Evolutionary conservation across 2,329 filamentous ascomycete genomes (phyloP).

Genomic region (Rasamsonia emersonii): DNA sequence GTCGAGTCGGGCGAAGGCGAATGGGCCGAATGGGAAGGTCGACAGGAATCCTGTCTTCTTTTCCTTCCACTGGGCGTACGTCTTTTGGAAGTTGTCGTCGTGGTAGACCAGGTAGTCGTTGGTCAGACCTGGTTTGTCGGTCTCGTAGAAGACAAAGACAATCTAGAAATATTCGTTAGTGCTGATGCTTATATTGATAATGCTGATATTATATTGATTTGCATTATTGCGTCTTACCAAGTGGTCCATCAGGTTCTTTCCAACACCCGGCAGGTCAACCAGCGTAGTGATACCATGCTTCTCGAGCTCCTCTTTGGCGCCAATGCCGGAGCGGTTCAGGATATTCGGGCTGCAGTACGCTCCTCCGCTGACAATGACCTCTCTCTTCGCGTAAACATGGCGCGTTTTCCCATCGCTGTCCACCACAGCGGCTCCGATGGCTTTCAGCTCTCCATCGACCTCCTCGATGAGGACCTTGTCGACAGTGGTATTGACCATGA

Average conservation of each 20-base stretch:
- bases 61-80: conserved; percentile 47
- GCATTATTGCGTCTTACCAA: conserved; percentile 23
- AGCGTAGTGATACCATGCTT: conserved; percentile 32
- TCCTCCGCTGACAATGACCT: conserved; percentile 43
- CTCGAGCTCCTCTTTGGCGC: conserved; percentile 35
- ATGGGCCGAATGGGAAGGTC: conserved; percentile 55
- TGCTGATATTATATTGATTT: not conserved
- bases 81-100: conserved; percentile 41
- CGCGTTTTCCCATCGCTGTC: conserved; percentile 24
- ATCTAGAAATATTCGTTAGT: conserved; percentile 35
- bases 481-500: conserved; percentile 42
- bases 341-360: conserved; percentile 48
- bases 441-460: conserved; percentile 28
- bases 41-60: conserved; percentile 52
- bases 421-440: conserved; percentile 25
- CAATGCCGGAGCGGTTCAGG: conserved; percentile 56
- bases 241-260: conserved; percentile 43
- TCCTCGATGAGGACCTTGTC: conserved; percentile 45
- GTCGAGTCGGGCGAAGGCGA: conserved; percentile 55
- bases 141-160: conserved; percentile 55
- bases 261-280: conserved; percentile 36
- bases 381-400: conserved; percentile 35
- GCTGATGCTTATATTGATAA: too few relatives aligned
- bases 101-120: conserved; percentile 52
- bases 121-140: conserved; percentile 43